These are phyloP conservation scores for Coemansia sp. DNA, from an alignment of 192 early-diverging fungal genomes.

Conservation along the genomic window DNA sequence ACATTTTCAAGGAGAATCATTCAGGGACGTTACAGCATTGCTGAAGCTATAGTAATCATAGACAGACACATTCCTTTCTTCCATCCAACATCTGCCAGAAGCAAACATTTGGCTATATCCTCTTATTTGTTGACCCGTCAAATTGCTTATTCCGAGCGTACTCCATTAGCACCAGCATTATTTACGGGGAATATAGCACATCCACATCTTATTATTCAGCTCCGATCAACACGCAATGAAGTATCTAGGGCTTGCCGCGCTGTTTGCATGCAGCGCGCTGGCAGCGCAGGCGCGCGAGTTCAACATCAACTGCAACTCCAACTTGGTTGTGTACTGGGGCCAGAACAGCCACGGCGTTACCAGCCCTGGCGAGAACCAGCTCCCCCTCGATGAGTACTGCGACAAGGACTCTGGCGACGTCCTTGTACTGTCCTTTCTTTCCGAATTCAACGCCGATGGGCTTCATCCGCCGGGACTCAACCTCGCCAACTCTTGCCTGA, in stretches of 20 bases:
- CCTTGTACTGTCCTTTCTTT: constrained; percentile 64
- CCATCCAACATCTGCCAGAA: no score
- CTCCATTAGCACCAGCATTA: neutral
- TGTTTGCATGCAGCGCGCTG: constrained; percentile 23
- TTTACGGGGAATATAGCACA: neutral
- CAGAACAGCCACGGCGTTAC: constrained; percentile 60
- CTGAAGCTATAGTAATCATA: neutral
- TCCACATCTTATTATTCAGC: neutral
- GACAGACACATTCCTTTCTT: neutral
- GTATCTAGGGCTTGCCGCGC: constrained; percentile 16
- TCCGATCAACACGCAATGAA: constrained; percentile 13
- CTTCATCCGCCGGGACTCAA: constrained; percentile 66
- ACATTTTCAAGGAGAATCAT: neutral
- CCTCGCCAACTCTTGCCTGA: constrained; percentile 68
- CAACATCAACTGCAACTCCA: constrained; percentile 55
- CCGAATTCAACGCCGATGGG: constrained; percentile 65
- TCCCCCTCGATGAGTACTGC: constrained; percentile 65
- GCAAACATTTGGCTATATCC: neutral
- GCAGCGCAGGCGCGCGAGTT: constrained; percentile 40
- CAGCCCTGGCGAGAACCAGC: constrained; percentile 45
- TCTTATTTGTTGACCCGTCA: neutral
- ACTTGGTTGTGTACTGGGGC: constrained; percentile 65
- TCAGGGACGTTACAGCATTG: no score
- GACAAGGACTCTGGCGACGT: constrained; percentile 57
- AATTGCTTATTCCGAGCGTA: neutral